Evolutionary conservation across 2,329 filamentous ascomycete genomes (phyloP), one percentile per base, ranked within the genome.

Genomic region (Calonectria hongkongensis): DNA sequence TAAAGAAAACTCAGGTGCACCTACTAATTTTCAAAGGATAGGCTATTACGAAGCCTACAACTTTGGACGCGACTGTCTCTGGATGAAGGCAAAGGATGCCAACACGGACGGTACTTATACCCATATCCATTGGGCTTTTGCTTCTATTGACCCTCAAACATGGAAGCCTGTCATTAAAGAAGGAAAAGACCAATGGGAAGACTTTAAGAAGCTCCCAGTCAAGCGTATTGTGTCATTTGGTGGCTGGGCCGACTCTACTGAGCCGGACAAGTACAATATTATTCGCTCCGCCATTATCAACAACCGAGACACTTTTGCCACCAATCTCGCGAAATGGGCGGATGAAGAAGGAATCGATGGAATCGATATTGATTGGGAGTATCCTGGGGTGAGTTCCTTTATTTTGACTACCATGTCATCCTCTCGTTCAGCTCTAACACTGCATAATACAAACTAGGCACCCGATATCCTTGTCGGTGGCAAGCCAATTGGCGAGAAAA

Each of bases 291-390:
- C 51, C 15, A 33, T 56, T 10, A n/a, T 33, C 7, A 15, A 33
- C 28, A 13, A 56, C 27, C 28, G 51, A 36, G 51, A 36, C 4
- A n/a, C 28, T 21, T 56, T 56, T 56, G 51, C 51, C 16, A 10
- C 5, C 15, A 30, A 33, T 16, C 7, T 56, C 4, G 51, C 27
- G 9, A 12, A 30, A 15, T 56, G 33, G 33, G 51, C 28, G 6
- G 13, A 30, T 2, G 28, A 56, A 4, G 30, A 82, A 47, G 74
- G 50, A 1, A 80, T 80, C 41, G 79, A 82, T 16, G 80, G 81
- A 13, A 70, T 81, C 2, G 79, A 81, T 51, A 43, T 82, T 28
- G 79, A 82, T 73, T 81, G 76, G 79, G 74, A 85, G 80, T 16
- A 72, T 83, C 9, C 76, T 74, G 66, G 76, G 1, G 80, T 79